Evolutionary conservation across 306 rosid species (phyloP), one percentile per base, ranked within the genome.

Genomic region (Cucumis sativus): DNA sequence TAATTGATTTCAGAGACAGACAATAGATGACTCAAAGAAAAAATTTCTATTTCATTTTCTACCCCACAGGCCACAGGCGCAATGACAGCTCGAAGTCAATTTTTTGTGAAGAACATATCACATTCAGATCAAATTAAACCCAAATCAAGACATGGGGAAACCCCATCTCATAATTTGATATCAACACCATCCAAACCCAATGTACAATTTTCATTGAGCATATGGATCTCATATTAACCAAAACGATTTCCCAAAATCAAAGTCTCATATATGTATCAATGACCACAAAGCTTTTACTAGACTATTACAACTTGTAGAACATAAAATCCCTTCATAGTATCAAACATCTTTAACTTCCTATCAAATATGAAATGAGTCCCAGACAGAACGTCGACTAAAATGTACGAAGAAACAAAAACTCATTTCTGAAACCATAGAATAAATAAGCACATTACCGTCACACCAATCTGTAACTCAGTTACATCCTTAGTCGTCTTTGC

Each of bases 391-490:
- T 28, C 70, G 7, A 6, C 41, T 9, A 7, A 18, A 37, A 58
- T 76, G 16, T 11, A 35, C 5, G 63, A 47, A 33, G 6, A 69
- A 10, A 28, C 5, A 20, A 76, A 18, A 61, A 25, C 17, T 3
- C 79, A 64, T 56, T 35, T 57, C 21, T 60, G 28, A 14, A 40
- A 61, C 8, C 58, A 40, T 39, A 49, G 75, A 43, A 21, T 10
- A 13, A 28, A 28, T 10, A 13, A 28, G 65, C 21, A 75, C 6
- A 66, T 76, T 79, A 95, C 99, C 99, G 93, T 92, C 71, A 96
- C 93, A 60, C 96, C 98, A 78, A 96, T 91, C 90, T 92, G 98
- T 80, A 92, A 84, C 75, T 88, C 93, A 5, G 86, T 90, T 49
- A 95, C 99, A 82, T 95, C 99, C 10, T 72, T 78, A 0, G 64